A percentile compares a stretch with the other conserved stretches of the same genome.
These are phyloP conservation scores for Vitis vinifera DNA, from an alignment of 164 flowering plant genomes.

Conservation along the genomic window ASM3070453v1 NC_081814.1:3283001-3283500, in stretches of 20 bases:
- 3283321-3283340: conserved; percentile 79
- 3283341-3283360: conserved; percentile 91
- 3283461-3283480: conserved; percentile 93
- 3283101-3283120: not conserved
- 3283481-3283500: conserved; percentile 90
- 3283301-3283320: conserved; percentile 90
- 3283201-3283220: conserved; percentile 97
- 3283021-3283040: conserved; percentile 87
- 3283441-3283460: conserved; percentile 89
- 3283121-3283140: not conserved
- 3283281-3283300: conserved; percentile 70
- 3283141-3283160: conserved; percentile 37
- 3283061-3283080: conserved; percentile 71
- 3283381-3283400: conserved; percentile 77
- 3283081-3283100: not conserved
- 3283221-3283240: conserved; percentile 86
- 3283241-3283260: conserved; percentile 93
- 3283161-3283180: conserved; percentile 62
- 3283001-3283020: conserved; percentile 81
- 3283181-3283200: conserved; percentile 90
- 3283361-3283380: conserved; percentile 95
- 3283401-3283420: conserved; percentile 65
- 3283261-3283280: conserved; percentile 81
- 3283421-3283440: conserved; percentile 95
- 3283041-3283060: conserved; percentile 72